Evolutionary conservation across 768 basidiomycete genomes (phyloP), one percentile per base, ranked within the genome.

Genomic region (Clitopilus hobsonii): DNA sequence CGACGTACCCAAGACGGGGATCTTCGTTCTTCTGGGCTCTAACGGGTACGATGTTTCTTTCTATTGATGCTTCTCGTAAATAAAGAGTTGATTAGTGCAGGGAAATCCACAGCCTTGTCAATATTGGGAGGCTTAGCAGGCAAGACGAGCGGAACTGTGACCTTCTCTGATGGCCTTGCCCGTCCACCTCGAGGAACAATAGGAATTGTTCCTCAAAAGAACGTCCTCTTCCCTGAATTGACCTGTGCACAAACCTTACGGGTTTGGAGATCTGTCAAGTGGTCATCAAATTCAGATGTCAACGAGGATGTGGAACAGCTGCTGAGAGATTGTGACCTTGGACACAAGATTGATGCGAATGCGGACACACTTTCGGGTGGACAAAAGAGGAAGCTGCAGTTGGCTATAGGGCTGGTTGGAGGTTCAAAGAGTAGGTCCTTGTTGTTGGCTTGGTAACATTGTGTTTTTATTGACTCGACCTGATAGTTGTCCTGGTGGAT

Each of bases 171-270:
- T 29, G 82, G 83, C 0, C 65, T 70, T 16, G 63, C 75, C 36
- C 72, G 72, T 25, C 84, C 86, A 6, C 73, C 84, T 4, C 82
- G 82, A 0, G 88, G 88, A 6, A 80, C 80, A 0, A 65, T 92
- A 16, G 89, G 90, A 1, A 85, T 92, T 55, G 88, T 89, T 0
- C 88, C 89, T 0, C 89, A 91, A 71, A 90, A 88, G 71, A 91
- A 92, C 60, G 89, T 92, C 4, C 74, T 92, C 2, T 89, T 91
- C 64, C 81, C 87, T 0, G 89, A 91, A 53, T 70, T 92, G 18
- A 79, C 84, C 1, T 91, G 88, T 64, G 72, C 83, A 49, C 86
- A 92, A 69, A 89, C 87, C 1, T 71, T 91, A 14, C 73, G 76
- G 1, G 78, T 91, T 26, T 91, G 89, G 89, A 74, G 71, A 45